phyloP scores from a whole-genome alignment of 2,329 filamentous ascomycete genomes.

The Fonsecaea pedrosoi region DNA sequence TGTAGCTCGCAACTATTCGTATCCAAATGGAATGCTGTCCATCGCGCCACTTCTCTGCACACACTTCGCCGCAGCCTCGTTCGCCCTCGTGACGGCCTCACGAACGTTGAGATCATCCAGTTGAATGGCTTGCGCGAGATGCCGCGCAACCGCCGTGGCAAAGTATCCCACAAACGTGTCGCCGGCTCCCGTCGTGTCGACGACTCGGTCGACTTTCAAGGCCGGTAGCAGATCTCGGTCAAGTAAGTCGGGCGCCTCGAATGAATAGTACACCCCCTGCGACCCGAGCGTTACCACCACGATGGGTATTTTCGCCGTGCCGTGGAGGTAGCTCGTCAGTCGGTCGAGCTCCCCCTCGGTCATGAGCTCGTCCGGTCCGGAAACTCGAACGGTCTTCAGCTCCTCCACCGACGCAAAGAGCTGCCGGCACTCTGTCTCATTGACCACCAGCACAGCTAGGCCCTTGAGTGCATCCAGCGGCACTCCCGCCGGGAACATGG shows the following conservation, averaged over 20 bases:
- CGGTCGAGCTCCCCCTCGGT: conserved; percentile 43
- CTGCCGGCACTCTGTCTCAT: conserved; percentile 85
- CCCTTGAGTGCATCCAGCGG: conserved; percentile 70
- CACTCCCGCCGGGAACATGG: conserved; percentile 75
- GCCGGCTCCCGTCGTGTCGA: conserved; percentile 92
- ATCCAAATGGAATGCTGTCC: conserved; percentile 57
- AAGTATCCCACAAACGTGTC: conserved; percentile 95
- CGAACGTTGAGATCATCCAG: conserved; percentile 59
- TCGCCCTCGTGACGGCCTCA: conserved; percentile 52
- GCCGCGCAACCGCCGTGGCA: conserved; percentile 72
- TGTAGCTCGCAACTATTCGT: conserved; percentile 44
- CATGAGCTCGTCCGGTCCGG: conserved; percentile 41
- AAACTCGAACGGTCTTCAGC: conserved; percentile 34
- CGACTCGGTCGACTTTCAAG: conserved; percentile 71
- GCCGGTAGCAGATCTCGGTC: conserved; percentile 62
- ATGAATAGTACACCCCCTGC: conserved; percentile 74
- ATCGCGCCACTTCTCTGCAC: conserved; percentile 56
- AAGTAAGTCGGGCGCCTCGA: conserved; percentile 53
- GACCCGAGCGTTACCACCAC: conserved; percentile 85
- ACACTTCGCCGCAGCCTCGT: conserved; percentile 52
- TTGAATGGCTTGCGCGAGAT: conserved; percentile 55
- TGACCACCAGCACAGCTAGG: conserved; percentile 81
- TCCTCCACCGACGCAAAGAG: conserved; percentile 60
- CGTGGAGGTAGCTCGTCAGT: conserved; percentile 68
- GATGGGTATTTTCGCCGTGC: conserved; percentile 69